Conservation (phyloP, 2,329 filamentous ascomycete species). For the Fusarium concolor region DNA sequence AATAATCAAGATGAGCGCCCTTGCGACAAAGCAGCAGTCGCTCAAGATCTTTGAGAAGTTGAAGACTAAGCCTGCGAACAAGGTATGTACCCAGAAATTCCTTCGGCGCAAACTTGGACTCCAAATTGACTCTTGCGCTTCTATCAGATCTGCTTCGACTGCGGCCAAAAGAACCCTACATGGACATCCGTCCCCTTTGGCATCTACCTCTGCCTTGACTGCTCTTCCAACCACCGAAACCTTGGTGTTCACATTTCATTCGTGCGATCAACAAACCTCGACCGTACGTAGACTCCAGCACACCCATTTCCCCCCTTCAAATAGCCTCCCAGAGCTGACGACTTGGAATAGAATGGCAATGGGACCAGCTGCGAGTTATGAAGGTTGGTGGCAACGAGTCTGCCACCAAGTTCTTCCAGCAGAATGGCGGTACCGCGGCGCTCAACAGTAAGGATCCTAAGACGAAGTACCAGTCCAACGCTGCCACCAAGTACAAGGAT, state of each 20-base stretch:
- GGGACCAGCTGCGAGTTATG: conserved; percentile 97
- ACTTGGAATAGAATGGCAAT: conserved; percentile 83
- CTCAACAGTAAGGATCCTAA: conserved; percentile 96
- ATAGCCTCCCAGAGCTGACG: conserved; percentile 30
- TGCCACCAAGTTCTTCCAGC: conserved; percentile 97
- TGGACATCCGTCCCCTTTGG: conserved; percentile 98
- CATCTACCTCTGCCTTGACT: conserved; percentile 98
- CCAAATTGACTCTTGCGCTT: conserved; percentile 19
- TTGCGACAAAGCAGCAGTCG: conserved; percentile 93
- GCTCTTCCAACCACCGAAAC: conserved; percentile 96
- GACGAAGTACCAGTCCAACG: conserved; percentile 93
- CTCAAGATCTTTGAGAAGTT: conserved; percentile 98
- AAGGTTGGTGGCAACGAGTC: conserved; percentile 99
- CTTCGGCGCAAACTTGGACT: background rate
- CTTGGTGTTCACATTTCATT: conserved; percentile 99
- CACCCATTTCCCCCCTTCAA: background rate
- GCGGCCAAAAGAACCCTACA: conserved; percentile 95
- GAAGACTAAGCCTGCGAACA: conserved; percentile 94
- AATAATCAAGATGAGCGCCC: conserved; percentile 67
- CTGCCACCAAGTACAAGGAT: conserved; percentile 98
- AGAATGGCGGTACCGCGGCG: conserved; percentile 92
- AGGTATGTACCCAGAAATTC: conserved; percentile 66
- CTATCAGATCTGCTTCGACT: conserved; percentile 93
- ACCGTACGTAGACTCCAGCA: conserved; percentile 73
- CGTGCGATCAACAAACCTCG: conserved; percentile 97